Conservation (phyloP, 176 grass and related monocot genomes). For the Alopecurus myosuroides region DNA sequence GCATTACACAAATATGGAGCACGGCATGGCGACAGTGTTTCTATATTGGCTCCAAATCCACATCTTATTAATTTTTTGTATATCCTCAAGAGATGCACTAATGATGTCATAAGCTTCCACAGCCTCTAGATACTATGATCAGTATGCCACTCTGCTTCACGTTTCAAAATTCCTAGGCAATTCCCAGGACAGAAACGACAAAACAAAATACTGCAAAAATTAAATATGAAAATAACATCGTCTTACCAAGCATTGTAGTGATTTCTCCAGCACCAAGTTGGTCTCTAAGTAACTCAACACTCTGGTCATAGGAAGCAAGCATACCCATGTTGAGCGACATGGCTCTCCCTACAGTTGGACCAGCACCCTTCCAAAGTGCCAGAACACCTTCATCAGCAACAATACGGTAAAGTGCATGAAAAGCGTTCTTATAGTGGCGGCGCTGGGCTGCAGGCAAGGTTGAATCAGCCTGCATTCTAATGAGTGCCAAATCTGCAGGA, state of each 20-base stretch:
- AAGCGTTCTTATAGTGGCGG: constrained; percentile 88
- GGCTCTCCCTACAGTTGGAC: constrained; percentile 84
- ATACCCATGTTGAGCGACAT: constrained; percentile 97
- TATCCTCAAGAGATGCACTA: not conserved
- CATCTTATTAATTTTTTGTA: not conserved
- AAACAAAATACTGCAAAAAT: not conserved
- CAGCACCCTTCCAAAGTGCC: constrained; percentile 92
- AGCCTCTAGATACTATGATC: not conserved
- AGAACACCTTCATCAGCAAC: constrained; percentile 83
- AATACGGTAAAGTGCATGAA: constrained; percentile 80
- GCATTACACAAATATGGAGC: not conserved
- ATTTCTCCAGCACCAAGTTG: constrained; percentile 78
- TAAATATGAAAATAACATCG: not conserved
- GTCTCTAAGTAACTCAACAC: constrained; percentile 82
- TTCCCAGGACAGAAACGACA: not conserved
- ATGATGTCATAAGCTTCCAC: not conserved
- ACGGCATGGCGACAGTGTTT: not conserved
- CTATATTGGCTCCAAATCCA: not conserved
- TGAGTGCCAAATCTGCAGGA: constrained; percentile 87
- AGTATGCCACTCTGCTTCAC: not conserved
- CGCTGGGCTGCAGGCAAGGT: constrained; percentile 71
- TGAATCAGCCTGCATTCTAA: constrained; percentile 96
- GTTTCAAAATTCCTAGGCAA: not conserved
- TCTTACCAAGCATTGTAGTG: constrained; percentile 72
- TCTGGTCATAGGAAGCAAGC: constrained; percentile 94